Conservation (phyloP, 257 asterid genomes). For the Cordia subcordata region DNA sequence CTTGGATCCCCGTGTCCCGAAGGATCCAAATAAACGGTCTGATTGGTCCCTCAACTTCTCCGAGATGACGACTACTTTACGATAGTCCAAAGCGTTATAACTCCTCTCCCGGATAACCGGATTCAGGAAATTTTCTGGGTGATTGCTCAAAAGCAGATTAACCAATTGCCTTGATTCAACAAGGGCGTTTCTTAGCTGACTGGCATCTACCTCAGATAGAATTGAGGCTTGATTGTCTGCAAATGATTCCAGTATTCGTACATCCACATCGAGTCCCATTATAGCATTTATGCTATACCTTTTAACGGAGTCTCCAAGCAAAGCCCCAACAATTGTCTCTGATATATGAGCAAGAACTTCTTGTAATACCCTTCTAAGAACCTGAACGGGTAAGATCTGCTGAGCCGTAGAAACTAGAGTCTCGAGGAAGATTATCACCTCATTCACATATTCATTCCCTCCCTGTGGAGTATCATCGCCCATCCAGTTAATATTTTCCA, state of each 20-base stretch:
- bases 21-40: constrained; percentile 74
- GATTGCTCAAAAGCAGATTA: constrained; percentile 82
- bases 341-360: constrained; percentile 90
- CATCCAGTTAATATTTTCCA: constrained; percentile 94
- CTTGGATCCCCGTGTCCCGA: constrained; percentile 88
- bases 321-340: constrained; percentile 70
- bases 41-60: constrained; percentile 92
- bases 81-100: constrained; percentile 67
- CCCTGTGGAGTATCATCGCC: constrained; percentile 71
- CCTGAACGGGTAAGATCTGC: constrained; percentile 83
- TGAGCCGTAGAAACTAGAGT: constrained; percentile 88
- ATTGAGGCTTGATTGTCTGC: constrained; percentile 81
- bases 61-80: constrained; percentile 75
- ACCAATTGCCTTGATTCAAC: constrained; percentile 88
- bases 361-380: constrained; percentile 73
- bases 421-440: constrained; percentile 83
- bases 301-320: constrained; percentile 78
- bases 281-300: constrained; percentile 67
- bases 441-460: constrained; percentile 87
- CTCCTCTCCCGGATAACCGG: constrained; percentile 93
- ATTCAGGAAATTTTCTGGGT: constrained; percentile 88
- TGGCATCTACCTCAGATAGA: constrained; percentile 60
- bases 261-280: constrained; percentile 77
- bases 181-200: constrained; percentile 62
- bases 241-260: constrained; percentile 77